Conservation (phyloP, 2,329 filamentous ascomycete species). For the Fusarium nodosum region DNA sequence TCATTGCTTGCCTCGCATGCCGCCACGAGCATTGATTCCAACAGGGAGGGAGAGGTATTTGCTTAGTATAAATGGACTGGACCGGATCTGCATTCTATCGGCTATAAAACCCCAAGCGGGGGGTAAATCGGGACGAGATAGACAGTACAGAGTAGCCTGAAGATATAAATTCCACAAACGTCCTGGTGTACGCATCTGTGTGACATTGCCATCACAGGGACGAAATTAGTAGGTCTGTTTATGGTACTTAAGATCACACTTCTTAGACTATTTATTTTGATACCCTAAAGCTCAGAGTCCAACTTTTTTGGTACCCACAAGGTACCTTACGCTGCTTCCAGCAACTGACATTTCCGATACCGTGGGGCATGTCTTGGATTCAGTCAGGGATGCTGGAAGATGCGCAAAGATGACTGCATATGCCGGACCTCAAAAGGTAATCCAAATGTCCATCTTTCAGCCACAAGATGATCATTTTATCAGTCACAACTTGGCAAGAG, state of each 20-base stretch:
- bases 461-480: background rate
- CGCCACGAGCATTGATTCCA: background rate
- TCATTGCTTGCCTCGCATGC: background rate
- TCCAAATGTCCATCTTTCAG: background rate
- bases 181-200: too few species aligned
- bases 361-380: background rate
- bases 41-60: too few species aligned
- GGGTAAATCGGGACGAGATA: background rate
- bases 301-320: too few species aligned
- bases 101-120: background rate
- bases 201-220: too few species aligned
- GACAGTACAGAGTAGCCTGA: background rate
- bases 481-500: background rate
- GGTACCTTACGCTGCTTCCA: background rate
- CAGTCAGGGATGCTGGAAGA: background rate
- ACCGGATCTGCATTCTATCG: too few species aligned
- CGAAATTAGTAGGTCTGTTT: too few species aligned
- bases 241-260: too few species aligned
- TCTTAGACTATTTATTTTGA: too few species aligned
- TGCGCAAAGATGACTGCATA: slow-evolving; percentile 14
- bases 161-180: too few species aligned
- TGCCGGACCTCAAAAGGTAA: background rate
- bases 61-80: too few species aligned
- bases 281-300: too few species aligned
- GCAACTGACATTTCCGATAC: background rate